Conservation (phyloP, 306 rosid genomes). For the Corylus avellana region DNA sequence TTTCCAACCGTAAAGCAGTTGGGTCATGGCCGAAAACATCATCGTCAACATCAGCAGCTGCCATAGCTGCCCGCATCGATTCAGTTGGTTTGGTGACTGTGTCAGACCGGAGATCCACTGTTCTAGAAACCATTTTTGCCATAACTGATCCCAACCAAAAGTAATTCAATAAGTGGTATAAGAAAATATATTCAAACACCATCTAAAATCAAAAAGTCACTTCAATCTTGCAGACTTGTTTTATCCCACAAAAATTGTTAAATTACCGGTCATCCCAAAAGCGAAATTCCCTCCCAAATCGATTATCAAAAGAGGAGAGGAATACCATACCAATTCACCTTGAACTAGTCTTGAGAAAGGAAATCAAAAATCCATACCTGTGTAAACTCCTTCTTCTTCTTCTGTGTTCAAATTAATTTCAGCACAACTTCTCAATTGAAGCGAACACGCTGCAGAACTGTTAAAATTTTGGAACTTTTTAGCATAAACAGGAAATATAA, state of each 20-base stretch:
- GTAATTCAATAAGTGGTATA: neutral
- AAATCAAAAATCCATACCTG: neutral
- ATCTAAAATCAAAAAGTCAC: neutral
- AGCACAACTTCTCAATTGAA: neutral
- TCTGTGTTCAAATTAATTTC: neutral
- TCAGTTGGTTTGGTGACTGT: slow-evolving; percentile 88
- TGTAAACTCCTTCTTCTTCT: neutral
- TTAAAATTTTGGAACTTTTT: neutral
- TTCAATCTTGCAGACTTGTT: too few species aligned
- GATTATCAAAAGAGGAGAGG: neutral
- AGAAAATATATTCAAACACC: neutral
- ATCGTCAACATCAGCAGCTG: slow-evolving; percentile 83
- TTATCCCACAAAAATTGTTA: too few species aligned
- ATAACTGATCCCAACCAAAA: slow-evolving; percentile 23
- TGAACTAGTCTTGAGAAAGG: neutral
- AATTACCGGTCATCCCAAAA: too few species aligned
- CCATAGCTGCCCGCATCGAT: slow-evolving; percentile 84
- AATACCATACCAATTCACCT: neutral
- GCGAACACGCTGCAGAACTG: neutral
- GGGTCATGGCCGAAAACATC: slow-evolving; percentile 79
- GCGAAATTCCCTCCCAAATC: neutral
- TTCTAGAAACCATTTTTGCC: slow-evolving; percentile 66
- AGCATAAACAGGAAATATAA: neutral
- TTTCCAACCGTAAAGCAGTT: slow-evolving; percentile 63
- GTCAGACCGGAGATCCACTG: slow-evolving; percentile 86